Evolutionary conservation across 441 rosid genomes (phyloP).

Genomic region (Biscutella laevigata): DNA sequence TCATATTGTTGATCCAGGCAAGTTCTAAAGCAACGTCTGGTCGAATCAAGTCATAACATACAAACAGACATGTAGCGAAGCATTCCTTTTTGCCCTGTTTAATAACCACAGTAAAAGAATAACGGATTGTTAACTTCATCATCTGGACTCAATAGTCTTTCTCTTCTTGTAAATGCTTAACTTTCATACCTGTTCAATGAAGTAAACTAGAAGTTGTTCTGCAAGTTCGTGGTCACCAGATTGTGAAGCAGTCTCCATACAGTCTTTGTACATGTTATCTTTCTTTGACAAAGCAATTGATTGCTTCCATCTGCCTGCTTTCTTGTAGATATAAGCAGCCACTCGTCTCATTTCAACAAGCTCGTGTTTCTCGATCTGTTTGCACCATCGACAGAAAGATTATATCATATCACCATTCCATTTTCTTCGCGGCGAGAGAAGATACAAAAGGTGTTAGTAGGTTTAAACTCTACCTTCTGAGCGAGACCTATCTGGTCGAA

Average conservation of each 20-base stretch:
- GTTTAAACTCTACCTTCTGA: constrained; percentile 46
- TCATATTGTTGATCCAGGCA: constrained; percentile 88
- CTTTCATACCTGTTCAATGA: constrained; percentile 71
- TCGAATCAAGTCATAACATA: constrained; percentile 82
- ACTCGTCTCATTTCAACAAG: constrained; percentile 99
- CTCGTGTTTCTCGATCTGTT: constrained; percentile 94
- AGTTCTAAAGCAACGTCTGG: constrained; percentile 84
- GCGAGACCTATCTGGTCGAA: constrained; percentile 89
- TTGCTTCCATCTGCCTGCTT: constrained; percentile 99
- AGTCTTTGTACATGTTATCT: constrained; percentile 85
- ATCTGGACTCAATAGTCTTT: not conserved
- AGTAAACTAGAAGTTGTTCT: constrained; percentile 91
- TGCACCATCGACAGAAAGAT: constrained; percentile 24
- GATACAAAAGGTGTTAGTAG: not conserved
- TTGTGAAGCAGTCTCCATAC: constrained; percentile 99
- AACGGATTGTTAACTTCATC: not conserved
- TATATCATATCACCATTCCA: constrained; percentile 16
- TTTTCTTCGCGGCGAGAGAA: too few relatives aligned
- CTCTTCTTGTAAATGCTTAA: not conserved
- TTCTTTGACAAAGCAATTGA: constrained; percentile 97
- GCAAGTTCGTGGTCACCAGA: constrained; percentile 96
- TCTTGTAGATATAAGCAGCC: constrained; percentile 97
- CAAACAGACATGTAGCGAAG: constrained; percentile 94
- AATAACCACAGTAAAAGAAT: constrained; percentile 1
- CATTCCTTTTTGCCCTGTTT: constrained; percentile 95